These are phyloP conservation scores for Trichoderma sp. DNA, from an alignment of 2,329 filamentous ascomycete species.

Conservation along the genomic window DNA sequence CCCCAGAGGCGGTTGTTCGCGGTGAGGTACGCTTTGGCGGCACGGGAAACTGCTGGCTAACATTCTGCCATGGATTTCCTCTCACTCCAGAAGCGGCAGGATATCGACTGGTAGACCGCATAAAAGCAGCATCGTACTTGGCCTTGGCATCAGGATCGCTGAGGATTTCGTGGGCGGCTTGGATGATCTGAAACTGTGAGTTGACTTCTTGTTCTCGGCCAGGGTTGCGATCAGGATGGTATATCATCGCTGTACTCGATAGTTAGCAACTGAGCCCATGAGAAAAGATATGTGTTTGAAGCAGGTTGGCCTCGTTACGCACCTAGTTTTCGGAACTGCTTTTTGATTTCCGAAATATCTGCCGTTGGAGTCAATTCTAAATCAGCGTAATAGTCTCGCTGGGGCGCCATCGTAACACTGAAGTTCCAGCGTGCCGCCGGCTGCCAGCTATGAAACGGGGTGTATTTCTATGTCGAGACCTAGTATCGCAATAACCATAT, in stretches of 20 bases:
- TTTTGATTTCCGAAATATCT: slow-evolving; percentile 73
- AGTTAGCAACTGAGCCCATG: background rate
- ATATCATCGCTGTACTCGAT: slow-evolving; percentile 63
- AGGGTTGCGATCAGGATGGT: slow-evolving; percentile 85
- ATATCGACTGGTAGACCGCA: slow-evolving; percentile 36
- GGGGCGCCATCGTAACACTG: slow-evolving; percentile 36
- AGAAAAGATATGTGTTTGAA: slow-evolving; percentile 26
- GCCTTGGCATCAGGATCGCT: slow-evolving; percentile 48
- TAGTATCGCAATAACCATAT: slow-evolving; percentile 21
- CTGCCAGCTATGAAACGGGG: background rate
- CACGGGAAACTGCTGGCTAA: slow-evolving; percentile 47
- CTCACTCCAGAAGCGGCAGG: slow-evolving; percentile 52
- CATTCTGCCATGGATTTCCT: slow-evolving; percentile 56
- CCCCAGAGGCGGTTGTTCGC: slow-evolving; percentile 36
- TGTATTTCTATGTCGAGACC: background rate
- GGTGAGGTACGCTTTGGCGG: slow-evolving; percentile 43
- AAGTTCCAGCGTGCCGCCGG: background rate
- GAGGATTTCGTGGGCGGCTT: slow-evolving; percentile 77
- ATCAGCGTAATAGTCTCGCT: slow-evolving; percentile 81
- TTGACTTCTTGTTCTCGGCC: slow-evolving; percentile 77
- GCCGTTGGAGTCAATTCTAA: slow-evolving; percentile 68
- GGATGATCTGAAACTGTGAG: slow-evolving; percentile 80
- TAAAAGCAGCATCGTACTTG: slow-evolving; percentile 51
- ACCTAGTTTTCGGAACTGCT: slow-evolving; percentile 82
- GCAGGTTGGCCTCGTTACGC: slow-evolving; percentile 25